These are phyloP conservation scores for Quercus robur DNA, from an alignment of 306 rosid genomes.

Conservation along the genomic window DNA sequence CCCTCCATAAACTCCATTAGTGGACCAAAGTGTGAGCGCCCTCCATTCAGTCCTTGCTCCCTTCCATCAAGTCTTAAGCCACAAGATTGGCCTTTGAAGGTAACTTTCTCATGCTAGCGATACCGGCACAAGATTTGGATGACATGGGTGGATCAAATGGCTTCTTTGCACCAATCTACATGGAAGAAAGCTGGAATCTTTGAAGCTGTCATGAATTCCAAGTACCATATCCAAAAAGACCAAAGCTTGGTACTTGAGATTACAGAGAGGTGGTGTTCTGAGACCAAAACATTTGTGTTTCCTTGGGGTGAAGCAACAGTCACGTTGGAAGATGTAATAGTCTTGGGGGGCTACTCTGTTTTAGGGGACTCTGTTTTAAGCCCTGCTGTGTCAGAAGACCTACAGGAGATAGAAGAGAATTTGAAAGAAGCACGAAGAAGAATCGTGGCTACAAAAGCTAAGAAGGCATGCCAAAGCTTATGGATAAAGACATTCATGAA, in stretches of 20 bases:
- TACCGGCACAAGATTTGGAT: background rate
- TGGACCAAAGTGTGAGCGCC: background rate
- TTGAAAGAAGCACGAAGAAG: background rate
- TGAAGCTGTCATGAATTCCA: conserved; percentile 42
- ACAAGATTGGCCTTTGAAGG: conserved; percentile 7
- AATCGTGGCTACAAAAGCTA: too few relatives aligned
- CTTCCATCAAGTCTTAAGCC: background rate
- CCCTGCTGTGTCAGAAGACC: background rate
- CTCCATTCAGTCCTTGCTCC: background rate
- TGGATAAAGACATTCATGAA: background rate
- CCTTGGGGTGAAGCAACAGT: conserved; percentile 56
- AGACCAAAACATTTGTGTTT: conserved; percentile 39
- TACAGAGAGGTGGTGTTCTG: conserved; percentile 42
- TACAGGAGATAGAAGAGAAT: background rate
- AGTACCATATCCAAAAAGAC: background rate
- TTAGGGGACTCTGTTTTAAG: conserved; percentile 11
- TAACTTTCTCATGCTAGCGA: conserved; percentile 30
- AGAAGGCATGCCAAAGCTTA: too few relatives aligned
- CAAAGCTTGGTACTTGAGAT: conserved; percentile 17
- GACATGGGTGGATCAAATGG: conserved; percentile 32
- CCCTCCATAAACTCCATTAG: conserved; percentile 18
- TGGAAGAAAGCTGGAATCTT: conserved; percentile 45
- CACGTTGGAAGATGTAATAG: conserved; percentile 53
- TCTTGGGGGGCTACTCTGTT: conserved; percentile 24
- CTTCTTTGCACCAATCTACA: conserved; percentile 10